Evolutionary conservation across 2,329 filamentous ascomycete species (phyloP), one percentile per base, ranked within the genome.

Genomic region (Thielaviopsis musarum): DNA sequence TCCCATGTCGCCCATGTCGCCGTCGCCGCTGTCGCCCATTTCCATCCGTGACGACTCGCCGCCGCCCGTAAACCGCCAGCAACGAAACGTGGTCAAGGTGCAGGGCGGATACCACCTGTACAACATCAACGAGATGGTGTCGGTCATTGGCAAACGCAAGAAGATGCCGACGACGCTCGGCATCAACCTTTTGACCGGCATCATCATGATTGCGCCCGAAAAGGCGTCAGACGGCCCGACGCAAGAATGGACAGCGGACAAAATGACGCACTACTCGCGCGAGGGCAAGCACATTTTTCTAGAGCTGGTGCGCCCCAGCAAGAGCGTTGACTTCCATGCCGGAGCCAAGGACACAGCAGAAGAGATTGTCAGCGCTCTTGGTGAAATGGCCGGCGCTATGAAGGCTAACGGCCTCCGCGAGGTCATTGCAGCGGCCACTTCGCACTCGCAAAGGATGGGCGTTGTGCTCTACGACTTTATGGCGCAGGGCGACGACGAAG

Each of bases 211-310:
- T 66, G 87, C 90, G 0, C 91, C 91, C 0, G 91, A 94, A 68
- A 88, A 87, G 68, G 78, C 83, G 56, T 79, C 83, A 63, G 89
- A 96, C 69, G 91, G 89, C 1, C 85, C 87, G 3, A 84, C 88
- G 62, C 85, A 94, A 68, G 91, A 95, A 71, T 98, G 93, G 93
- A 86, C 85, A 1, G 91, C 90, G 0, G 91, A 97, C 52, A 93
- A 87, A 69, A 85, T 98, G 78, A 90, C 87, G n/a, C 89, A 96
- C 71, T 97, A 97, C 70, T 96, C 91, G 22, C 89, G 95, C 61
- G 93, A 98, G 73, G 93, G 91, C 41, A 98, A 98, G 69, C 93
- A 97, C 71, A 88, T 98, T 15, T 98, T 98, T 68, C 77, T 98
- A 69, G 93, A 98, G 70, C 77, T 98, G 54, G 85, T 96, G 57